Base-by-base conservation (phyloP, 495 filamentous ascomycete genomes). In the Niebla homalea region DNA sequence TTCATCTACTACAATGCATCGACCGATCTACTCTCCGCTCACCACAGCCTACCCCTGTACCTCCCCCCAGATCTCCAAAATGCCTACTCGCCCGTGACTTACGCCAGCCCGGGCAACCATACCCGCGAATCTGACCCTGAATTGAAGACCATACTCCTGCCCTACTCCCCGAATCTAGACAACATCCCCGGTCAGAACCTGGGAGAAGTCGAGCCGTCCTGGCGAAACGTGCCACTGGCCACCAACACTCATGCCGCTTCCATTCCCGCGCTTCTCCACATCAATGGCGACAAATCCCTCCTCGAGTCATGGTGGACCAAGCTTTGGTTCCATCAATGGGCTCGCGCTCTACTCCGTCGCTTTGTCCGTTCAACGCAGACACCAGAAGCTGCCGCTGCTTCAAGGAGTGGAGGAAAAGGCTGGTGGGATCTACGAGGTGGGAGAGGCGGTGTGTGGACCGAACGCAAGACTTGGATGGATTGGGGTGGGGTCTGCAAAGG, bases 371-470 rank as follows among this genome's bases (percentile, higher is more conserved):
- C 60, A 6, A 59, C 71, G 19, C 68, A 64, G 23, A 59, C 48
- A 4, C 65, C 67, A 8, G 62, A 68, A 15, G 70, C 68, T 0
- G 67, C 66, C 4, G 67, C 73, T 37, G 68, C 63, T 1, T 63
- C 72, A 0, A 64, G 69, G 4, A 60, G 67, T 1, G 75, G 72
- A 4, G 76, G 72, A 3, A 68, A 75, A 43, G 60, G 64, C 4
- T 72, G 68, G 71, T 74, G 75, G 73, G 72, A 78, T 54, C 58
- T 63, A 45, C 65, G 75, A 15, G 77, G 77, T 3, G 76, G 76
- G 1, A 65, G 66, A 20, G 77, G 76, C 1, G 79, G 79, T n/a
- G 62, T 77, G 16, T 83, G 79, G 78, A 79, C 76, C 2, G 74
- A 72, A 47, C 58, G 66, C 18, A 68, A 65, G 25, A 64, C 66